Base-by-base conservation (phyloP, 108 stramenopile species). In the Skeletonema menzelii region DNA sequence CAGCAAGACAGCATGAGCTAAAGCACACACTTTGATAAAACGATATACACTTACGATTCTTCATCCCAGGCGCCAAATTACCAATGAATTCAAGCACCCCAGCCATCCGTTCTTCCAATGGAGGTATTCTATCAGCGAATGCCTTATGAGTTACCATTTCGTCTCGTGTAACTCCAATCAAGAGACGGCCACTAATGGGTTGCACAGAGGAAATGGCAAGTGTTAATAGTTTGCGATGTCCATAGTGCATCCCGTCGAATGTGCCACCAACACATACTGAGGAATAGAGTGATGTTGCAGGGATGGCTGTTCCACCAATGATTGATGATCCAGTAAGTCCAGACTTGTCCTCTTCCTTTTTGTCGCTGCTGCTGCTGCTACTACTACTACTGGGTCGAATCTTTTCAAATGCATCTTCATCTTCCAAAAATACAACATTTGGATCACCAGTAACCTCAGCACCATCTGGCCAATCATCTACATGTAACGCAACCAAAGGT, bases 211-310 rank as follows among this genome's bases (percentile, higher is more conserved):
- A 87, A 10, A 94, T 84, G 17, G 97, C 95, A 47, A 95, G 67
- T 3, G 94, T 93, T 31, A 97, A 70, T 12, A 97, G 79, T 73
- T 94, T 92, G 35, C 92, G 86, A 79, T 97, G 97, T 11, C 97
- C 97, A 80, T 91, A 92, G 68, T 97, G 97, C 90, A 97, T 86
- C 5, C 92, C 91, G 70, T 97, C 97, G 72, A 97, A 97, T 26
- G 94, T 97, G 5, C 97, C 97, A 1, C 95, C 97, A 14, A 97
- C 92, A 20, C 86, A 87, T 3, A 97, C 94, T 14, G 83, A 78
- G 10, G 88, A 76, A 68, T 88, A 95, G 27, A 95, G 77, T 22
- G 76, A 69, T 5, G 81, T 65, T 24, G 75, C 55, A 30, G 84
- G 83, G 8, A 92, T 88, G 27, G 79, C 77, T 15, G 85, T 77